phyloP scores from a whole-genome alignment of 768 basidiomycete genomes.

The Lepiota brunneoincarnata region DNA sequence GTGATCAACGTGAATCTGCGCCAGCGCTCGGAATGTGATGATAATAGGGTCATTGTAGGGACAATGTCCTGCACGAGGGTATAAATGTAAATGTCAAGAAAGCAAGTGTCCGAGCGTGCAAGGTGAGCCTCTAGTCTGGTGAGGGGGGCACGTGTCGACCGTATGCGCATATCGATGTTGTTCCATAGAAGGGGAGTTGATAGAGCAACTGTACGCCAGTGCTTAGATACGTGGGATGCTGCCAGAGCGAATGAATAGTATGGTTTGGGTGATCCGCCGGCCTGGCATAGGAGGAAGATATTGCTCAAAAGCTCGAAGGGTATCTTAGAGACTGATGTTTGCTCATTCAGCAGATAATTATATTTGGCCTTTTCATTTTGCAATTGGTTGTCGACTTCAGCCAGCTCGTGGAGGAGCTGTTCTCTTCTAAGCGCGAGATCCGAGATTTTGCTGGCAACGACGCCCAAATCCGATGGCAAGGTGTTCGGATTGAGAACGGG shows the following conservation, averaged over 20 bases:
- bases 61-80: conserved; percentile 19
- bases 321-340: conserved; percentile 30
- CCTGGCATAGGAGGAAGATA: conserved; percentile 36
- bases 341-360: conserved; percentile 32
- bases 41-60: conserved; percentile 28
- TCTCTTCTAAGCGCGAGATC: conserved; percentile 25
- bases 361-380: conserved; percentile 27
- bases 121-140: conserved; percentile 34
- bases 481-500: background rate
- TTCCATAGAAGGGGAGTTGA: conserved; percentile 45
- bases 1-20: conserved; percentile 32
- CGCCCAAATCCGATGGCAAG: conserved; percentile 5
- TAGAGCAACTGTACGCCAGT: conserved; percentile 41
- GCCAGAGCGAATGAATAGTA: conserved; percentile 30
- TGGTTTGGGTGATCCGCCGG: conserved; percentile 11
- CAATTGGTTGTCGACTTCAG: conserved; percentile 30
- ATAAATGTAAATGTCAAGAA: conserved; percentile 32
- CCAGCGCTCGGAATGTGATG: conserved; percentile 37
- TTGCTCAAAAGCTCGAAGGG: conserved; percentile 38
- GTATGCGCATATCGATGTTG: conserved; percentile 30
- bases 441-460: conserved; percentile 17
- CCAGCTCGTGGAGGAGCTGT: conserved; percentile 32
- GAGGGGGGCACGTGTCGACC: conserved; percentile 19
- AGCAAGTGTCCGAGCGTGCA: conserved; percentile 32
- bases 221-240: conserved; percentile 42